Evolutionary conservation across 2,329 filamentous ascomycete species (phyloP).

Genomic region (Davidsoniella eucalypti): DNA sequence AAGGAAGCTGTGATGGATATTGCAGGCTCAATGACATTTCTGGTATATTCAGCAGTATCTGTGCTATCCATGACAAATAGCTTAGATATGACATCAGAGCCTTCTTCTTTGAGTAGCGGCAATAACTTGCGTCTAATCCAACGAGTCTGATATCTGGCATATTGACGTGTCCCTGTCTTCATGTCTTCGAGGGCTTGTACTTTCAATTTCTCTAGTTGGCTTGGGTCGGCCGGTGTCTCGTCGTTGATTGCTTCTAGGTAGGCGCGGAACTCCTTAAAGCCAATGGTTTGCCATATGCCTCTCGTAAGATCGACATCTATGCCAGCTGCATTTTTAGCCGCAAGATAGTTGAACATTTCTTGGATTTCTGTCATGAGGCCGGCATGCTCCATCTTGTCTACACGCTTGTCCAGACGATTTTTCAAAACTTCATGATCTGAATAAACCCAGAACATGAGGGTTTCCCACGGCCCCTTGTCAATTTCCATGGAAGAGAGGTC

Average conservation of each 20-base stretch:
- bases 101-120: conserved; percentile 43
- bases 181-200: conserved; percentile 51
- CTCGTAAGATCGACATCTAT: conserved; percentile 50
- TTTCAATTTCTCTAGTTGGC: conserved; percentile 38
- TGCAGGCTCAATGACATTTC: conserved; percentile 50
- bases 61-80: conserved; percentile 75
- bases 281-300: conserved; percentile 94
- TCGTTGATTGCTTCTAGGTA: conserved; percentile 40
- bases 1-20: conserved; percentile 45
- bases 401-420: conserved; percentile 54
- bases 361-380: conserved; percentile 34
- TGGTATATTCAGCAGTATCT: conserved; percentile 43
- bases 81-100: conserved; percentile 31
- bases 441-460: conserved; percentile 78
- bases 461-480: conserved; percentile 26
- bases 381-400: conserved; percentile 63
- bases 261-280: conserved; percentile 75
- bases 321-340: conserved; percentile 25
- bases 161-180: conserved; percentile 71
- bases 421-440: conserved; percentile 52
- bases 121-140: conserved; percentile 81
- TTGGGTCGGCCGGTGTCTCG: conserved; percentile 6
- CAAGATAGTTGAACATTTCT: conserved; percentile 27
- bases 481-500: neutral
- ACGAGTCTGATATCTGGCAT: conserved; percentile 66